Base-by-base conservation (phyloP, 2,329 filamentous ascomycete species). In the Orbilia quercus region DNA sequence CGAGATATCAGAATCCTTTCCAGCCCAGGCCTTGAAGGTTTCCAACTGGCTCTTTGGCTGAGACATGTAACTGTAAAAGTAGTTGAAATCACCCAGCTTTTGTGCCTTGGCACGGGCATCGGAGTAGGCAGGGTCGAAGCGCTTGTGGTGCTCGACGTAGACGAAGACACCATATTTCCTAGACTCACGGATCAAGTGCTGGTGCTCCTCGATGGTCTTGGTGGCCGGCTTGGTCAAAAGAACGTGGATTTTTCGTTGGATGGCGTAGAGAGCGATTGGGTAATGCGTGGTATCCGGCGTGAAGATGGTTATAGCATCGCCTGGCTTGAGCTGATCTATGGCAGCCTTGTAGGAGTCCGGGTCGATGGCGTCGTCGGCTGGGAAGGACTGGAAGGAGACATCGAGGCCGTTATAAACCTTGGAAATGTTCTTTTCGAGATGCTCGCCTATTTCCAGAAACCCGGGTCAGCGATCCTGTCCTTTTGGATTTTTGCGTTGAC, bases 21-120 rank as follows among this genome's bases (percentile, higher is more conserved):
- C 93, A 0, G 93, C 93, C 92, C 92, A 96, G 1, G 92, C 90
- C 82, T 92, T 93, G 88, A 96, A 96, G 0, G 92, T 96, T 84
- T 96, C 91, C 51, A 96, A 86, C 82, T 96, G 92, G 55, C 86
- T 91, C 83, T 96, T 96, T 73, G 90, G 91, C 84, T 96, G 92
- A 54, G 89, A 91, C 92, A 96, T 96, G 86, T 97, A 97, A 78
- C 87, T 90, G 85, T 96, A 97, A 81, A 96, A 97, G 85, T 97
- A 97, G 84, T 96, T 96, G 87, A 97, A 97, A 82, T 96, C 92
- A 76, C 93, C 93, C 6, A 97, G 84, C 59, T 84, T 88, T 79
- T 87, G 83, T 12, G 91, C 91, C 77, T 90, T 88, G 82, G 89
- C 89, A 54, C 89, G 87, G 12, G 94, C 94, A 80, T 97, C 93